Base-by-base conservation (phyloP, 2,329 filamentous ascomycete genomes). In the Penicillium aurantiogriseum region DNA sequence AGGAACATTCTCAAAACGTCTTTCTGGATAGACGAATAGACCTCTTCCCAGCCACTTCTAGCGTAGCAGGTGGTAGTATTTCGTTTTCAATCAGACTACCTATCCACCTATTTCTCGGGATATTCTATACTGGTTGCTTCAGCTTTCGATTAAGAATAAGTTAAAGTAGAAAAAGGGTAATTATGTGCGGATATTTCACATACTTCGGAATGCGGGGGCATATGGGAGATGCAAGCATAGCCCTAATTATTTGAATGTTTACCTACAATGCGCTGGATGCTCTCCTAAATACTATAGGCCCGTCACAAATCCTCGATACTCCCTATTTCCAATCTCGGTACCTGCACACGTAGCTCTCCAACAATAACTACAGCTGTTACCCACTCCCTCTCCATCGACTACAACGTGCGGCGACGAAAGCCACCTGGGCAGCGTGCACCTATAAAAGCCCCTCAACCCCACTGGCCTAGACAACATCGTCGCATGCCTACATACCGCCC, bases 391-490 rank as follows among this genome's bases (percentile, higher is more conserved):
- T 58, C 69, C 19, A 57, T 67, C 36, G 65, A 73, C 67, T 64
- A 60, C 61, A 51, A 72, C 65, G 57, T 65, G 59, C 17, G 60
- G 58, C 13, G 42, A 43, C 11, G 58, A 63, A 23, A 25, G 46
- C 36, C 6, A 21, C 23, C 23, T 23, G 4, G 23, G 23, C 23
- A 23, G 46, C 27, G 15, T 19, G 11, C n/a, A 23, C 19, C 31
- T 40, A 27, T 23, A 38, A 4, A 23, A 23, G 19, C 13, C 25
- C 25, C 38, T 11, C 64, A 67, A 23, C 62, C 62, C n/a, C 55
- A 76, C 59, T 84, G 81, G 82, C 79, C 80, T 7, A 73, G 71
- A 2, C 68, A 80, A 50, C 76, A 80, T 60, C 74, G 78, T 44
- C 74, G 80, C 35, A 72, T 84, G 1, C 82, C 81, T 2, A 61